Conservation (phyloP, 805 yeast species). For the Wickerhamiella domercqiae region DNA sequence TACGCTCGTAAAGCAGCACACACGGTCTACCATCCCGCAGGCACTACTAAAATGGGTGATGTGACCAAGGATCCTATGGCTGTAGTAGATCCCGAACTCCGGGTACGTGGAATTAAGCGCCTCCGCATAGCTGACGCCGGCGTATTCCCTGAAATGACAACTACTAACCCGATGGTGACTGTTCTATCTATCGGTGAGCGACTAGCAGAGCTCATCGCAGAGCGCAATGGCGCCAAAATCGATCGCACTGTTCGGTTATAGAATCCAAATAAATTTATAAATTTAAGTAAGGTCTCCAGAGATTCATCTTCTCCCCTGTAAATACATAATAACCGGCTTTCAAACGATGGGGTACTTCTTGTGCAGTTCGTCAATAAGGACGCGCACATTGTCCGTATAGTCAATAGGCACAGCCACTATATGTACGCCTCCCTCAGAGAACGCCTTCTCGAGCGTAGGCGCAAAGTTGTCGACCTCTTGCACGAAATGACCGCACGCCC, state of each 20-base stretch:
- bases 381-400: not conserved
- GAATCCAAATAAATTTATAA: too few relatives aligned
- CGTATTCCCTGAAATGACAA: constrained; percentile 21
- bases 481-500: not conserved
- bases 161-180: constrained; percentile 10
- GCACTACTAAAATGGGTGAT: constrained; percentile 19
- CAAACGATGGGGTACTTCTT: not conserved
- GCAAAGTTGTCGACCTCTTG: not conserved
- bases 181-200: constrained; percentile 11
- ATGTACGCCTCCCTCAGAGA: not conserved
- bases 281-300: too few relatives aligned
- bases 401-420: not conserved
- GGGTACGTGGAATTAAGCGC: constrained; percentile 21
- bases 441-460: not conserved
- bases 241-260: not conserved
- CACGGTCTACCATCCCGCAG: constrained; percentile 25
- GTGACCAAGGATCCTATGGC: constrained; percentile 14
- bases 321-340: not conserved
- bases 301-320: too few relatives aligned
- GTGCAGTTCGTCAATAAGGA: not conserved
- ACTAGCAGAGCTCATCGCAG: constrained; percentile 10
- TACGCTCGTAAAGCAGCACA: constrained; percentile 23
- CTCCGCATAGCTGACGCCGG: constrained; percentile 24
- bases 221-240: constrained; percentile 4
- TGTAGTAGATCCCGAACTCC: constrained; percentile 22